Percentiles rank a stretch among this genome's conserved stretches.
phyloP scores from a whole-genome alignment of 1,284 basidiomycete genomes.

The Amylostereum areolatum region DNA sequence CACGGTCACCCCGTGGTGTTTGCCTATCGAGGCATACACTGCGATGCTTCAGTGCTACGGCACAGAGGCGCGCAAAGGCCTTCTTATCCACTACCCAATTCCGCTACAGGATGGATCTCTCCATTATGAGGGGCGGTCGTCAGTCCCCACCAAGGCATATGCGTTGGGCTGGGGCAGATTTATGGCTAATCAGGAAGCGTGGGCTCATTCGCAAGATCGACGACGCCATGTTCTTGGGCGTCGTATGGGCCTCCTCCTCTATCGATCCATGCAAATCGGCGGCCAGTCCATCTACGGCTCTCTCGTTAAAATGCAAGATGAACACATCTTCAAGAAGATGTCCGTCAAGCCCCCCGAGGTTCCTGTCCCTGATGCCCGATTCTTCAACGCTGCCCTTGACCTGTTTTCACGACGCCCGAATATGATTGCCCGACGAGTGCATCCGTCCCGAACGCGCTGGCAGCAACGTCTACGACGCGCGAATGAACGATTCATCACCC shows the following conservation, averaged over 20 bases:
- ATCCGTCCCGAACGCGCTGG: slow-evolving; percentile 21
- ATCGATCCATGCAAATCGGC: slow-evolving; percentile 30
- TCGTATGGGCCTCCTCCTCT: slow-evolving; percentile 26
- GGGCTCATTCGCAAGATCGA: background rate
- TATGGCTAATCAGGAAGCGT: slow-evolving; percentile 5
- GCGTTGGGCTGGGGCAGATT: slow-evolving; percentile 32
- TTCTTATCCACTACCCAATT: too few species aligned
- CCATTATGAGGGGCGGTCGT: too few species aligned
- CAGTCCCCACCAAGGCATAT: background rate
- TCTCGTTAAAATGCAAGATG: slow-evolving; percentile 11
- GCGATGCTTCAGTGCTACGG: slow-evolving; percentile 63
- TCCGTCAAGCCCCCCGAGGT: slow-evolving; percentile 7
- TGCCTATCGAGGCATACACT: slow-evolving; percentile 66
- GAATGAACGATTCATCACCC: slow-evolving; percentile 19
- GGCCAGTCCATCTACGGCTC: slow-evolving; percentile 25
- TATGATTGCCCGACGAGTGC: slow-evolving; percentile 21
- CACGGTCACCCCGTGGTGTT: slow-evolving; percentile 43
- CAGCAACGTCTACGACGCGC: slow-evolving; percentile 22
- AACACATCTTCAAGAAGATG: background rate
- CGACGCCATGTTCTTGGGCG: slow-evolving; percentile 3
- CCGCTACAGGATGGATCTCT: too few species aligned
- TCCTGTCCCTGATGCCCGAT: slow-evolving; percentile 52
- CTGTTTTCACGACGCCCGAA: slow-evolving; percentile 34
- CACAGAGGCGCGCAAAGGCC: slow-evolving; percentile 29
- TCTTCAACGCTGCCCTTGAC: slow-evolving; percentile 59